Conservation (phyloP, 75 land plant genomes). For the Pinus taeda region DNA sequence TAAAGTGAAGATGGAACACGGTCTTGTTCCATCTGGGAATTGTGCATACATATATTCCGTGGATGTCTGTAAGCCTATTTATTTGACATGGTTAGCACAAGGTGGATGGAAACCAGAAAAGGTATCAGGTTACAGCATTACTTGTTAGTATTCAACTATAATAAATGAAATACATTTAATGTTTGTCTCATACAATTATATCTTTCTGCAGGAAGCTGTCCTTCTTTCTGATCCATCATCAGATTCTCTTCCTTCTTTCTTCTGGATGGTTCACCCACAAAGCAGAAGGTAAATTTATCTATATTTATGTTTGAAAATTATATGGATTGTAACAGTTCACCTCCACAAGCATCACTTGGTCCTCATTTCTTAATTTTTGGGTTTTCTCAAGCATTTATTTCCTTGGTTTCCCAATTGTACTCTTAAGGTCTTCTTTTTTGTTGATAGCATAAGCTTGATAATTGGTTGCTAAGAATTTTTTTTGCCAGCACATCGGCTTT, state of each 20-base stretch:
- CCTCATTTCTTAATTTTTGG: neutral
- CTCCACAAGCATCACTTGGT: neutral
- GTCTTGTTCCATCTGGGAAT: constrained; percentile 57
- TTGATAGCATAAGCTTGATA: neutral
- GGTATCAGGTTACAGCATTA: constrained; percentile 29
- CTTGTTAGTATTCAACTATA: neutral
- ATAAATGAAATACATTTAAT: neutral
- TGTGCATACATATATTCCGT: constrained; percentile 65
- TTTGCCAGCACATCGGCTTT: neutral
- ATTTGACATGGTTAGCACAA: constrained; percentile 71
- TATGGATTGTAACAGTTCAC: no score
- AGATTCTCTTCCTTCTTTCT: constrained; percentile 59
- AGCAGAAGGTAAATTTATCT: constrained; percentile 55
- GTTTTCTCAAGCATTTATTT: neutral
- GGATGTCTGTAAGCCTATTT: constrained; percentile 71
- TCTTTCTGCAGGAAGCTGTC: constrained; percentile 59
- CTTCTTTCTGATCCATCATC: constrained; percentile 58
- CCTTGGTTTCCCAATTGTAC: neutral
- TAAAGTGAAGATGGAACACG: constrained; percentile 55
- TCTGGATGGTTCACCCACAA: constrained; percentile 81
- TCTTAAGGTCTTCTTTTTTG: neutral
- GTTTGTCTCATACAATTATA: neutral
- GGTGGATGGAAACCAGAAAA: constrained; percentile 95
- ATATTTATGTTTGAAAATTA: neutral
- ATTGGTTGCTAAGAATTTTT: neutral